Evolutionary conservation across 768 basidiomycete genomes (phyloP).

Genomic region (Glaciozyma antarctica): DNA sequence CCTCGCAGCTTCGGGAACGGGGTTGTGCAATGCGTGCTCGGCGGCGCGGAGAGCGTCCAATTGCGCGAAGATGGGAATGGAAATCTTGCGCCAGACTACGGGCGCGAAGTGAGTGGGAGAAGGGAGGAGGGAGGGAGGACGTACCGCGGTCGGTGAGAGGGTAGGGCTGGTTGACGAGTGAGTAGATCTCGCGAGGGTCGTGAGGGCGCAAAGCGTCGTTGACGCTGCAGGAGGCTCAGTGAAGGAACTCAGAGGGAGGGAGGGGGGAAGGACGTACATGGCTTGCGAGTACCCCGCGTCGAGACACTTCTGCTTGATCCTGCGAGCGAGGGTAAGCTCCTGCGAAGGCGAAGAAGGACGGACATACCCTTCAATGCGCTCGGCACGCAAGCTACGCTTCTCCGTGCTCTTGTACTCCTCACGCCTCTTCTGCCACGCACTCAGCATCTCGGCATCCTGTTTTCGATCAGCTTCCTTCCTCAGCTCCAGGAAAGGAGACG

Average conservation of each 20-base stretch:
- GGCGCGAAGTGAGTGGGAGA: background rate
- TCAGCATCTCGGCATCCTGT: background rate
- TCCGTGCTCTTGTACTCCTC: background rate
- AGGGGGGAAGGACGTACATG: background rate
- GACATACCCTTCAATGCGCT: background rate
- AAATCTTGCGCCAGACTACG: slow-evolving; percentile 1
- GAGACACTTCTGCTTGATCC: background rate
- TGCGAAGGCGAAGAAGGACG: background rate
- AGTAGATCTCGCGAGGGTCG: background rate
- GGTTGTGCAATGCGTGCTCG: too few relatives aligned
- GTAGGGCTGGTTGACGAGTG: slow-evolving; percentile 3
- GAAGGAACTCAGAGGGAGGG: background rate
- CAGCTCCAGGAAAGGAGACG: too few relatives aligned
- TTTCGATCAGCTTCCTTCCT: too few relatives aligned
- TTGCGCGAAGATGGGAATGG: too few relatives aligned
- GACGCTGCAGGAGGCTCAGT: background rate
- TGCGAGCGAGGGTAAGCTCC: background rate
- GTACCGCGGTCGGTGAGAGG: slow-evolving; percentile 1
- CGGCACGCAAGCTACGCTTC: background rate
- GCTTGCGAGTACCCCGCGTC: background rate
- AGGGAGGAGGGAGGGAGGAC: background rate
- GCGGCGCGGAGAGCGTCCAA: too few relatives aligned
- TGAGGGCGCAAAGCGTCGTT: background rate
- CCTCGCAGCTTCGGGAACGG: too few relatives aligned
- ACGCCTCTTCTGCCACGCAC: background rate